Evolutionary conservation across 176 grass and related monocot genomes (phyloP).

Genomic region (Pharus latifolius): DNA sequence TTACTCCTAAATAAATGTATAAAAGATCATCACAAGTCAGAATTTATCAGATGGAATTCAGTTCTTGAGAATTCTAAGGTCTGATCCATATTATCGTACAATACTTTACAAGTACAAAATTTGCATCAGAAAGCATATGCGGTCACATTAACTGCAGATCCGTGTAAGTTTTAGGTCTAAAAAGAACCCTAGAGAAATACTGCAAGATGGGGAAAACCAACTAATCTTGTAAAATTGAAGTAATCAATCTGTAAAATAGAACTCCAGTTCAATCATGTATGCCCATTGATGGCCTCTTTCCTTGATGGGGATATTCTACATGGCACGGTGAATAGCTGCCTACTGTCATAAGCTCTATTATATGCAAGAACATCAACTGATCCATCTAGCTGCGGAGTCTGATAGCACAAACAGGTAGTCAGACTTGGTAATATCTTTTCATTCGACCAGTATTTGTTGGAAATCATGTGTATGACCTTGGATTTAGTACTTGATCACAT

Average conservation of each 20-base stretch:
- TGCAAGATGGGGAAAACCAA: neutral
- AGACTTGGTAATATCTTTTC: neutral
- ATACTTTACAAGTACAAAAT: conserved; percentile 36
- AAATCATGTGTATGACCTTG: neutral
- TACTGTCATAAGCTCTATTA: neutral
- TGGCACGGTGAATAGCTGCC: neutral
- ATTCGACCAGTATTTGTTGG: neutral
- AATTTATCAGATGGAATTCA: neutral
- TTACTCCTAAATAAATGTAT: neutral
- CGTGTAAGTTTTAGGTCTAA: neutral
- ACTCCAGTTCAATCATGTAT: neutral
- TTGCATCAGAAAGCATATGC: neutral
- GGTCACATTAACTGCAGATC: neutral
- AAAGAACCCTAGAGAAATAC: neutral
- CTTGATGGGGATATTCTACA: neutral
- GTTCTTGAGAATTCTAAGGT: neutral
- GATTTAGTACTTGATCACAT: conserved; percentile 75
- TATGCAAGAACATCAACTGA: neutral
- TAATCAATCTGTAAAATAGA: conserved; percentile 1
- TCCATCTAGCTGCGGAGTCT: neutral
- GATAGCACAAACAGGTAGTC: neutral
- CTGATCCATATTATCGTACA: conserved; percentile 18
- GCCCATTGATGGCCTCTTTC: neutral
- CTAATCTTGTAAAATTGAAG: conserved; percentile 4
- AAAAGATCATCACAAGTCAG: neutral